Percentiles rank a stretch among this genome's conserved stretches.
These are phyloP conservation scores for Penicillium sp. DNA, from an alignment of 2,329 filamentous ascomycete species.

Conservation along the genomic window DNA sequence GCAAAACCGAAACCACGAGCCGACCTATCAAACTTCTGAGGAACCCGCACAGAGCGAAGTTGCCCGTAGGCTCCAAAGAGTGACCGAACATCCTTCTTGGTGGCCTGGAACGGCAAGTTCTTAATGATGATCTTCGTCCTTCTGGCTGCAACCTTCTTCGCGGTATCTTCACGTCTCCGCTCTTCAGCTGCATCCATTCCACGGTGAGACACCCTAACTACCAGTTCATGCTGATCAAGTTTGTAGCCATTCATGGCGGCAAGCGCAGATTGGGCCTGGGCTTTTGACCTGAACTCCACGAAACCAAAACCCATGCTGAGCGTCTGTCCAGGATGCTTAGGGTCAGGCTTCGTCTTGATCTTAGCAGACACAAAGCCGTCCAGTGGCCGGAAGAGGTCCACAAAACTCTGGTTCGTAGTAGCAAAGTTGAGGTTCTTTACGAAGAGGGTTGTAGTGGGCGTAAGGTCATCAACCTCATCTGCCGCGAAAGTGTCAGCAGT, in stretches of 20 bases:
- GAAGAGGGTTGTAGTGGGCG: slow-evolving; percentile 77
- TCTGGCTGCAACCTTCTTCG: slow-evolving; percentile 66
- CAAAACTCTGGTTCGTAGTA: slow-evolving; percentile 68
- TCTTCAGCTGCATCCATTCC: slow-evolving; percentile 81
- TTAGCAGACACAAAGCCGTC: slow-evolving; percentile 81
- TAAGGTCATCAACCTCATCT: slow-evolving; percentile 31
- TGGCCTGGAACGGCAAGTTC: slow-evolving; percentile 91
- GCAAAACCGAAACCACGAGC: slow-evolving; percentile 94
- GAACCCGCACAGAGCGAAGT: slow-evolving; percentile 81
- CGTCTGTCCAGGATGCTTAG: slow-evolving; percentile 81
- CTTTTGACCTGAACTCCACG: slow-evolving; percentile 71
- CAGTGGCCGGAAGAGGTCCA: slow-evolving; percentile 67
- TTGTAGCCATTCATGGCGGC: slow-evolving; percentile 76
- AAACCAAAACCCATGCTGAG: slow-evolving; percentile 98
- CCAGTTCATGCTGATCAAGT: slow-evolving; percentile 76
- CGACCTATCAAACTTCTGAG: slow-evolving; percentile 83
- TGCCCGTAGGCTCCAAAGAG: slow-evolving; percentile 86
- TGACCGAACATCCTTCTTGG: slow-evolving; percentile 80
- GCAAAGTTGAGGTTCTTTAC: slow-evolving; percentile 89
- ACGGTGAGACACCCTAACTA: slow-evolving; percentile 78
- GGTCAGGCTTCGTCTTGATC: slow-evolving; percentile 86
- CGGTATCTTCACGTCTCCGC: slow-evolving; percentile 68
- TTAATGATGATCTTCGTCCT: slow-evolving; percentile 94
- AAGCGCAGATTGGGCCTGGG: slow-evolving; percentile 68
- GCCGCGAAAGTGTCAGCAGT: slow-evolving; percentile 37